Conservation (phyloP, 805 yeast species). For the Ogataea chonburiensis region DNA sequence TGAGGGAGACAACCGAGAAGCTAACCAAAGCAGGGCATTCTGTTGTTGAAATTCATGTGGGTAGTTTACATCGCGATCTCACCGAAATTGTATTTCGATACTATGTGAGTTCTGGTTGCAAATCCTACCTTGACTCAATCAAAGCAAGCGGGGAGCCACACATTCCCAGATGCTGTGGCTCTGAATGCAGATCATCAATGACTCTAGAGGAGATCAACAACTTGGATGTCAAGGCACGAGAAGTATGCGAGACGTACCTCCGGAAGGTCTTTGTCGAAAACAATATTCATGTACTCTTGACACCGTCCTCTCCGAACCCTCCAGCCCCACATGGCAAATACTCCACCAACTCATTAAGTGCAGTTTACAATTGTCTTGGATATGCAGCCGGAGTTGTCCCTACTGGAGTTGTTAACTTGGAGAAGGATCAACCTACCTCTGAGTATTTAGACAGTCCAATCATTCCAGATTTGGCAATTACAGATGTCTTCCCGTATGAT, state of each 20-base stretch:
- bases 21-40: constrained; percentile 44
- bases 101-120: constrained; percentile 6
- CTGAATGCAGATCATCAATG: constrained; percentile 1
- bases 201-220: constrained; percentile 6
- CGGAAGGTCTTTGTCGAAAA: constrained; percentile 6
- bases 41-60: constrained; percentile 43
- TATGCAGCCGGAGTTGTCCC: constrained; percentile 51
- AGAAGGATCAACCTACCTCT: constrained; percentile 33
- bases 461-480: constrained; percentile 37
- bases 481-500: constrained; percentile 37
- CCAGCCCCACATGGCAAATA: constrained; percentile 38
- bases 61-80: constrained; percentile 7
- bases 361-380: constrained; percentile 42
- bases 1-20: constrained; percentile 7
- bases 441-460: constrained; percentile 30
- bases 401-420: constrained; percentile 50
- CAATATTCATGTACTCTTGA: constrained; percentile 34
- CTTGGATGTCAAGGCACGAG: constrained; percentile 6
- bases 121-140: constrained; percentile 1
- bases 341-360: constrained; percentile 35
- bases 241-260: constrained; percentile 4
- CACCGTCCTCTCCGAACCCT: constrained; percentile 42
- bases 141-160: constrained; percentile 10
- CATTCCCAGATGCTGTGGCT: constrained; percentile 9
- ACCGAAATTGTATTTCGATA: constrained; percentile 11